Base-by-base conservation (phyloP, 805 yeast species). In the Candida schatavii region DNA sequence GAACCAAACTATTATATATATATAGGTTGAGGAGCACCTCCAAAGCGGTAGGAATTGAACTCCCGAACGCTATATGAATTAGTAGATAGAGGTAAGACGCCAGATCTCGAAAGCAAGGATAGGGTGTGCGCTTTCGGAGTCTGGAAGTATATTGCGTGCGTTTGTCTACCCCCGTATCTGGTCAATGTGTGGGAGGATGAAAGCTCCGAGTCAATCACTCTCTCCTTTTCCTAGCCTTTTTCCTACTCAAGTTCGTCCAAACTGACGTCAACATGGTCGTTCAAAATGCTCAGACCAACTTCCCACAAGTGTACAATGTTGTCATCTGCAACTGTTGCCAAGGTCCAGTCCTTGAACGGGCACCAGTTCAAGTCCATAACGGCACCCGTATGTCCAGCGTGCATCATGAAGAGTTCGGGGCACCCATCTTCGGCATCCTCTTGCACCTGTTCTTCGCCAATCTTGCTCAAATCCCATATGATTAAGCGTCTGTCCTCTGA, bases 371-470 rank as follows among this genome's bases (percentile, higher is more conserved):
- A 70, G 57, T 86, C 95, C 33, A 82, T 80, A 14, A 86, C 82
- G 4, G 83, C 72, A 14, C 88, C 83, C 15, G 89, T 82, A 56
- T 88, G 96, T 17, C 96, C 96, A 29, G 95, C 95, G 57, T 88
- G 96, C 83, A 88, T 85, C 89, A 88, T 85, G 52, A 88, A 69
- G 27, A 88, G 64, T 59, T 88, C 97, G 3, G 96, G 91, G 21
- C 85, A 85, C 30, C 95, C 97, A 54, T 88, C 97, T 49, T 85
- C 95, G 23, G 88, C 85, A 56, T 88, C 96, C 50, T 88, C 96
- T 50, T 81, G 89, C 11, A 74, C 74, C 59, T 87, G 95, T 55
- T 88, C 96, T 47, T 81, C 85, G 3, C 97, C 97, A 28, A 88
- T 83, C 50, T 78, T 81, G 36, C 71, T 67, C 43, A 88, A 66